Base-by-base conservation (phyloP, 176 grass and related monocot genomes). In the Triticum timopheevii region DNA sequence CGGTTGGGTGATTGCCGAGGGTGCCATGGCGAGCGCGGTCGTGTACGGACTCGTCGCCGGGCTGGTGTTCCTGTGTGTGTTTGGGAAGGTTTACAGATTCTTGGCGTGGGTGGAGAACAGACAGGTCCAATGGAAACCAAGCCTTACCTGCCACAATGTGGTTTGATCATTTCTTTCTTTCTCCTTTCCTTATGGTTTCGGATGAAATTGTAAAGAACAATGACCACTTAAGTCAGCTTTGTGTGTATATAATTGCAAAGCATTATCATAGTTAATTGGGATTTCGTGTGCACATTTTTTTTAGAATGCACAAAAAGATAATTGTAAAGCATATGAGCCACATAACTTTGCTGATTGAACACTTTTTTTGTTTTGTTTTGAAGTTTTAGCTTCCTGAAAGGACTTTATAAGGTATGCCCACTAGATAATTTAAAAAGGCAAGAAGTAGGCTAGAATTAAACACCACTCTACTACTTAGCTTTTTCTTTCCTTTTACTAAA, bases 71-170 rank as follows among this genome's bases (percentile, higher is more conserved):
- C 17, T 91, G 64, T 83, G 86, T 64, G 81, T 91, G 30, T 91
- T 91, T 44, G 80, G 89, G 23, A 91, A 91, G 72, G 89, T 91
- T 73, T 91, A 84, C 68, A 91, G 81, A 76, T 87, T 91, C 80
- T 84, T 91, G 74, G 89, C 80, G 30, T 91, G 74, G 89, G 52
- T 87, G 74, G 89, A 91, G 71, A 66, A 79, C 62, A 91, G 85
- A 78, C 81, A 83, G 73, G 78, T 91, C 85, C 85, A 87, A 54
- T 73, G 54, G 67, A 87, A 91, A 80, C 62, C 80, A 76, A 79
- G 61, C 84, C 47, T 86, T 65, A 68, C 30, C 61, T 77, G 72
- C 73, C 59, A 76, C 72, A 36, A 54, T 56, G 74, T 78, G 45
- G 84, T 80, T 71, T 70, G 65, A 85, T 50, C 45, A 33, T 76